Percentiles rank a stretch among this genome's conserved stretches.
phyloP scores from a whole-genome alignment of 768 basidiomycete species.

The Austroboletus eburneus region DNA sequence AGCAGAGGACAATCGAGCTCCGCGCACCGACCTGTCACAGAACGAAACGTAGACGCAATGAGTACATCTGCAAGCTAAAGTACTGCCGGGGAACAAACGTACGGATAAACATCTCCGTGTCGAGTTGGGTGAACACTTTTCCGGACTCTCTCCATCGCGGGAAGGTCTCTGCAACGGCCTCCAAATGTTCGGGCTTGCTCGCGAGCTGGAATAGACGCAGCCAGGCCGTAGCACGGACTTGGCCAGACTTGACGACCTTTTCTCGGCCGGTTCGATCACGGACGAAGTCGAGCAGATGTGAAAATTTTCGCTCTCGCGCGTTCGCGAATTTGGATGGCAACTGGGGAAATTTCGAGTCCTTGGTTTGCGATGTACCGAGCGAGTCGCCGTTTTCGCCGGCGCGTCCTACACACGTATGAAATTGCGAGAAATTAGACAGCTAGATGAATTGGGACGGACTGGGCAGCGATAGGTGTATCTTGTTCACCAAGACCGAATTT shows the following conservation, averaged over 20 bases:
- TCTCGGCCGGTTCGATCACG: conserved; percentile 26
- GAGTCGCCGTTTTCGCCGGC: conserved; percentile 9
- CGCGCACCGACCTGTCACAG: conserved; percentile 53
- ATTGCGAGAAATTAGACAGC: not conserved
- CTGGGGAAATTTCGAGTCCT: not conserved
- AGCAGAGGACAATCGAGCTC: conserved; percentile 52
- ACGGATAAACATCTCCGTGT: conserved; percentile 53
- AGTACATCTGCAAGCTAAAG: not conserved
- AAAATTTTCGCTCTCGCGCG: conserved; percentile 21
- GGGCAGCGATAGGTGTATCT: conserved; percentile 19
- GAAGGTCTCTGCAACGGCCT: conserved; percentile 41
- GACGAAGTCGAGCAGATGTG: conserved; percentile 24
- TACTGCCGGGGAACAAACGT: conserved; percentile 24
- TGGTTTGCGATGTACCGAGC: conserved; percentile 4
- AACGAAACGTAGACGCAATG: not conserved
- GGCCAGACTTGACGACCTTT: conserved; percentile 27
- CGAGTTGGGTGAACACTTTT: conserved; percentile 34
- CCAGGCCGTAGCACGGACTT: conserved; percentile 48
- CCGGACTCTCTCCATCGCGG: conserved; percentile 48
- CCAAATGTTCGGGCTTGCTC: conserved; percentile 45
- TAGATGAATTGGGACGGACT: conserved; percentile 16
- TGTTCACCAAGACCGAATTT: conserved; percentile 4
- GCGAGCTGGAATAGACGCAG: conserved; percentile 49
- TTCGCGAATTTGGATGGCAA: not conserved
- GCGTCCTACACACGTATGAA: conserved; percentile 11